phyloP scores from a whole-genome alignment of 2,329 filamentous ascomycete species.

The Alternaria hordeiaustralica region DNA sequence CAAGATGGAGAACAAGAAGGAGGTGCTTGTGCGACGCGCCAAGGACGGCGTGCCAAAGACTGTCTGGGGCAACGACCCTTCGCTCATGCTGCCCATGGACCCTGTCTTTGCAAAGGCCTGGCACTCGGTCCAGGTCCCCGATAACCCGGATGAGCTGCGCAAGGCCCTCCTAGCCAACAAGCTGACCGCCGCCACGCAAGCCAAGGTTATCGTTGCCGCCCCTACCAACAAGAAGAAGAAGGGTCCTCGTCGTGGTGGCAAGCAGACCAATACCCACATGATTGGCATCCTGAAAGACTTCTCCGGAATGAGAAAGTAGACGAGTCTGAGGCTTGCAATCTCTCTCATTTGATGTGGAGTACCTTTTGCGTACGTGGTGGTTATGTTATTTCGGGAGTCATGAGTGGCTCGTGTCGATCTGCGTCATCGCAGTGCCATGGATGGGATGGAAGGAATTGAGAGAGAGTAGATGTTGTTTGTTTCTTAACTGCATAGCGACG shows the following conservation, averaged over 20 bases:
- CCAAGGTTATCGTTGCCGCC: constrained; percentile 66
- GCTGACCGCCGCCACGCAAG: constrained; percentile 83
- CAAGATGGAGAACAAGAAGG: constrained; percentile 76
- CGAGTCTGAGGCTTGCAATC: background rate
- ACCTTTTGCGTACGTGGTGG: background rate
- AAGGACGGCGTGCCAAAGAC: constrained; percentile 87
- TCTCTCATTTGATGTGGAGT: background rate
- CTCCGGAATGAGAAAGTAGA: constrained; percentile 53
- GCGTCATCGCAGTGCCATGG: background rate
- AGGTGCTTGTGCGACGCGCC: constrained; percentile 83
- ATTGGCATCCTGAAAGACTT: constrained; percentile 79
- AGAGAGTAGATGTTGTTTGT: constrained; percentile 29
- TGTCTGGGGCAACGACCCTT: constrained; percentile 84
- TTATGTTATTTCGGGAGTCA: background rate
- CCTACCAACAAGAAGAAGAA: constrained; percentile 75
- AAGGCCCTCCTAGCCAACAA: constrained; percentile 77
- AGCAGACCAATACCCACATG: constrained; percentile 91
- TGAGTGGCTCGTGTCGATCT: background rate
- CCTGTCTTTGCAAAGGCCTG: constrained; percentile 84
- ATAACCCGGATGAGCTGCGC: constrained; percentile 73
- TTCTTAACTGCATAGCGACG: constrained; percentile 38
- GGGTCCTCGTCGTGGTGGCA: constrained; percentile 75
- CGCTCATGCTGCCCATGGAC: constrained; percentile 77
- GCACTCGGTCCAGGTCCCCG: constrained; percentile 79
- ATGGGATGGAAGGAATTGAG: background rate